phyloP scores from a whole-genome alignment of 495 filamentous ascomycete genomes.

The Podospora pseudopauciseta region DNA sequence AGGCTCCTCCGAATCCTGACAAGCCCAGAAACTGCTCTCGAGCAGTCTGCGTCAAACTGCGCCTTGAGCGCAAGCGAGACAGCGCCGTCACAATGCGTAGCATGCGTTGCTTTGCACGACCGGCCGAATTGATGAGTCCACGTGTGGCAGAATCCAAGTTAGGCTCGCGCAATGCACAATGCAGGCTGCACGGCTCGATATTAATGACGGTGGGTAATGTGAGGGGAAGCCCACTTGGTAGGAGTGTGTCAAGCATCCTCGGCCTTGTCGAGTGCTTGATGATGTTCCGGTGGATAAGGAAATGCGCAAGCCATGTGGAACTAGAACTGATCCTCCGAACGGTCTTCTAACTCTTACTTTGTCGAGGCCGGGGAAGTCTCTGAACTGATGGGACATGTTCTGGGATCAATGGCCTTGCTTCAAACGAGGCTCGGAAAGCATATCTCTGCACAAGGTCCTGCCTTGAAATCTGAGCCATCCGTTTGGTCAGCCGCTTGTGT shows the following conservation, averaged over 20 bases:
- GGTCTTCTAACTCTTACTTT: constrained; percentile 11
- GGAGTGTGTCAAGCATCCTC: background rate
- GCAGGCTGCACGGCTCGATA: constrained; percentile 31
- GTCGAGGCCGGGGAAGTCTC: background rate
- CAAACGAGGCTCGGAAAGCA: background rate
- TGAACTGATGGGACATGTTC: background rate
- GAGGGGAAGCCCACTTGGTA: constrained; percentile 14
- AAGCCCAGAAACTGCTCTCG: background rate
- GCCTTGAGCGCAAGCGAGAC: constrained; percentile 4
- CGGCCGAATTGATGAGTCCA: background rate
- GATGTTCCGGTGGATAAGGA: background rate
- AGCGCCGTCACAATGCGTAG: constrained; percentile 7
- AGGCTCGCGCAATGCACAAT: constrained; percentile 26
- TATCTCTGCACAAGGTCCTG: background rate
- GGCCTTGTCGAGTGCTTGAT: background rate
- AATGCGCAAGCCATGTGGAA: background rate
- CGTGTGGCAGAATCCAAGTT: constrained; percentile 1
- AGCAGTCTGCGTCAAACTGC: background rate
- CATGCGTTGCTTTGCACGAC: constrained; percentile 4
- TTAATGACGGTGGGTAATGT: constrained; percentile 26
- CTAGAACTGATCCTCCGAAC: background rate
- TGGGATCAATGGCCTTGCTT: background rate
- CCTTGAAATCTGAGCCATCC: background rate
- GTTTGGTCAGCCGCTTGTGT: background rate
- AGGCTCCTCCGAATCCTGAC: background rate